Percentiles rank a stretch among this genome's conserved stretches.
These are phyloP conservation scores for Hypocreales sp. DNA, from an alignment of 2,329 filamentous ascomycete species.

Conservation along the genomic window DNA sequence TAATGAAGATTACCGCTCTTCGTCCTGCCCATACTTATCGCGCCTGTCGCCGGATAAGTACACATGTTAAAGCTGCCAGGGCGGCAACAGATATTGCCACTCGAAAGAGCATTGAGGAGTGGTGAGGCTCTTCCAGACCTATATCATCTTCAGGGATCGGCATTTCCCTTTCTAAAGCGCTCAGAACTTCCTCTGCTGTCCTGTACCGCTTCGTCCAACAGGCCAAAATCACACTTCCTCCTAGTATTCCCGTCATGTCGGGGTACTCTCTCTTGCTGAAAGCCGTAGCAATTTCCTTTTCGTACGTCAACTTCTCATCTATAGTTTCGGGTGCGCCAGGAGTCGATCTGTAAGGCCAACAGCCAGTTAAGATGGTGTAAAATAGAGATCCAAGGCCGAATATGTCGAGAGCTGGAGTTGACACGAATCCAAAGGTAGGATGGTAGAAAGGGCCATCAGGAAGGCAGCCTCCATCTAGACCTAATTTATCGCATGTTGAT, in stretches of 20 bases:
- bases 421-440: not conserved
- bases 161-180: constrained; percentile 2
- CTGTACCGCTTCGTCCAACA: not conserved
- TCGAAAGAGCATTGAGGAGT: too few relatives aligned
- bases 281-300: constrained; percentile 1
- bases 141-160: not conserved
- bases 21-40: too few relatives aligned
- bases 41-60: too few relatives aligned
- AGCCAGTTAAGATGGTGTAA: constrained; percentile 1
- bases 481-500: constrained; percentile 11
- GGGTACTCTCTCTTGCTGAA: not conserved
- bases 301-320: not conserved
- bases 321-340: not conserved
- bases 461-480: constrained; percentile 11
- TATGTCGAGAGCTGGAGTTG: constrained; percentile 1
- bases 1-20: too few relatives aligned
- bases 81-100: too few relatives aligned
- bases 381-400: constrained; percentile 1
- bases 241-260: not conserved
- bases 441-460: constrained; percentile 10
- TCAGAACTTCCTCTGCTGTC: not conserved
- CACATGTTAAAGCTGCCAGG: too few relatives aligned
- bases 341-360: constrained; percentile 1
- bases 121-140: too few relatives aligned
- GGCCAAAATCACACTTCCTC: not conserved